Base-by-base conservation (phyloP, 306 rosid species). In the Prunus mongolica region DNA sequence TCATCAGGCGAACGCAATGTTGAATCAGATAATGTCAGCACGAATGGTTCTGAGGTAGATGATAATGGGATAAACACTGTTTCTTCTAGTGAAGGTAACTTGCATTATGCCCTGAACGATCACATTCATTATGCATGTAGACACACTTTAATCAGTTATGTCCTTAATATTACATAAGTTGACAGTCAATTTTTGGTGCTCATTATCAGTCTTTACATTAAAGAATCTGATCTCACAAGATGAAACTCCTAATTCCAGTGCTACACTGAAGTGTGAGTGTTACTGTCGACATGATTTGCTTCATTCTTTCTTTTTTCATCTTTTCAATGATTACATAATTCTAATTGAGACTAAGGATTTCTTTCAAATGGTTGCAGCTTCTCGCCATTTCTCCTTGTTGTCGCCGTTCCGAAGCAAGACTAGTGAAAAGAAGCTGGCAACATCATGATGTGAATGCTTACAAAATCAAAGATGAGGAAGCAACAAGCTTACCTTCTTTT, bases 321-420 rank as follows among this genome's bases (percentile, higher is more conserved):
- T 2, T 41, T 71, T 34, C 5, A 63, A 22, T 50, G 19, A 13
- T 60, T 12, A 6, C 13, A 1, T 27, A 12, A 5, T 62, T 32
- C 47, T 20, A 76, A 27, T 65, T 60, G 74, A 66, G 78, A 24
- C 72, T 22, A 50, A 46, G 25, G 63, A 62, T 64, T 50, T 72
- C 34, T 16, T 74, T 68, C 27, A 71, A 84, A 28, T 83, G 84
- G 76, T 56, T 68, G 20, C 93, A 96, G 99, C 91, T 64, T 89
- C 98, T 34, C 97, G 97, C 44, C 81, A 97, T 34, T 96, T 92
- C 88, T 96, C 97, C 69, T 81, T 96, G 83, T 80, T 96, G 72
- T 91, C 98, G 5, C 98, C 99, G n/a, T 96, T 96, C 84, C 86
- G 97, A 69, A 88, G 91, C 87, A 91, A 96, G 89, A 88, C 45